phyloP scores from a whole-genome alignment of 805 yeast genomes.

The Candida taoyuanica region DNA sequence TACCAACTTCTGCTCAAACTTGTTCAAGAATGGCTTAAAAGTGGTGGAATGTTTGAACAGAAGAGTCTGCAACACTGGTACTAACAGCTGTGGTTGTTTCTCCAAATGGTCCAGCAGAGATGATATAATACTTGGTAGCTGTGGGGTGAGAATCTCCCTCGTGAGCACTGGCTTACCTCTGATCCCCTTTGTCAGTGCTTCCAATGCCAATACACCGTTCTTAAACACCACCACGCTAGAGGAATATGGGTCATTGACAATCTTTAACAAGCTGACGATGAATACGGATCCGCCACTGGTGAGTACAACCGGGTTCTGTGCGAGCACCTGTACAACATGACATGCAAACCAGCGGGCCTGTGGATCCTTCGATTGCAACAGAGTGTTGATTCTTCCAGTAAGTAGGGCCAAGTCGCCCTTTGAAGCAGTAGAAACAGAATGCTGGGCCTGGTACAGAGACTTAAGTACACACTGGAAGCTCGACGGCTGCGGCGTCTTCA shows the following conservation, averaged over 20 bases:
- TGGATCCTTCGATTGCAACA: constrained; percentile 33
- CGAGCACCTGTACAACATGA: constrained; percentile 27
- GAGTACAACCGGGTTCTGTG: constrained; percentile 25
- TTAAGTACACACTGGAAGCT: constrained; percentile 21
- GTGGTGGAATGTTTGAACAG: constrained; percentile 66
- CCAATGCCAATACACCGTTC: constrained; percentile 29
- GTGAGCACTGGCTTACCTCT: constrained; percentile 81
- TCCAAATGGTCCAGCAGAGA: constrained; percentile 44
- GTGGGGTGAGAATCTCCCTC: constrained; percentile 79
- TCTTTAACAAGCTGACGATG: constrained; percentile 33
- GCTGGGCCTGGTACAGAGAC: constrained; percentile 19
- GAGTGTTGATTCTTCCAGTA: constrained; percentile 30
- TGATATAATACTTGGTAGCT: constrained; percentile 57
- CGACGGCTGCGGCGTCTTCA: constrained; percentile 19
- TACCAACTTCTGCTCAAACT: constrained; percentile 45
- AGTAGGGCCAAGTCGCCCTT: constrained; percentile 48
- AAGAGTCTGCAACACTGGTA: constrained; percentile 39
- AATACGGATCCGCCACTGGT: constrained; percentile 35
- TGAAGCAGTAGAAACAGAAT: constrained; percentile 38
- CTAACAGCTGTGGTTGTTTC: constrained; percentile 29
- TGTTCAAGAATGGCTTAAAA: constrained; percentile 72
- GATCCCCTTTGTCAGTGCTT: constrained; percentile 37
- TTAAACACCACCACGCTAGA: constrained; percentile 28
- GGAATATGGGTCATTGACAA: constrained; percentile 30
- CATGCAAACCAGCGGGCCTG: constrained; percentile 34